Evolutionary conservation across 352 stramenopile species (phyloP).

Genomic region (Pythium brachiatum): DNA sequence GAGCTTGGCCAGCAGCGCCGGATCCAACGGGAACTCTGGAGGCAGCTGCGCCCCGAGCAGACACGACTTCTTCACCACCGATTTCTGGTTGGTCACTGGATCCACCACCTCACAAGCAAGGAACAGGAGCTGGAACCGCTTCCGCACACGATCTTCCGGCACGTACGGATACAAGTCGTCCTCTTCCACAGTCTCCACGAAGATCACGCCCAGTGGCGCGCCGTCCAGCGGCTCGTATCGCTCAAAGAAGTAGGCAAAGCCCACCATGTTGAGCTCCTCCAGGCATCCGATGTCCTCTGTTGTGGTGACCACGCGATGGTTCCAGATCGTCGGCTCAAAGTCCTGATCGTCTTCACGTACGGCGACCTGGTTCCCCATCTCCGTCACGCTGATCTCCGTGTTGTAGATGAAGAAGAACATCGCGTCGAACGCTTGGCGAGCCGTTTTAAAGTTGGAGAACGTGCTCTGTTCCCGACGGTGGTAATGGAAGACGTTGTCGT

Average conservation of each 20-base stretch:
- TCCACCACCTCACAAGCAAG: background rate
- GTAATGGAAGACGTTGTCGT: background rate
- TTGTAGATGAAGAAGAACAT: conserved; percentile 39
- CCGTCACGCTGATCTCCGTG: conserved; percentile 50
- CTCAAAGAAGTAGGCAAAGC: conserved; percentile 27
- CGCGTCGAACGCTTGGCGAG: conserved; percentile 43
- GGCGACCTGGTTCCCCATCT: conserved; percentile 37
- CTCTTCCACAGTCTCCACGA: conserved; percentile 32
- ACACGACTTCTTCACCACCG: conserved; percentile 1
- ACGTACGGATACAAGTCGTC: conserved; percentile 44
- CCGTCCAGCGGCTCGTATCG: conserved; percentile 9
- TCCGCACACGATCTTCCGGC: conserved; percentile 19
- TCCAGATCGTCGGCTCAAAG: conserved; percentile 25
- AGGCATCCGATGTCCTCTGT: conserved; percentile 15
- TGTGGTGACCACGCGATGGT: conserved; percentile 36
- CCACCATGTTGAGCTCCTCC: conserved; percentile 19
- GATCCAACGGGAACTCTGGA: background rate
- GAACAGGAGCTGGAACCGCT: conserved; percentile 18
- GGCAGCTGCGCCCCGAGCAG: background rate
- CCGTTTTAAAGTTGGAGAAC: conserved; percentile 33
- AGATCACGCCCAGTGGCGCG: conserved; percentile 28
- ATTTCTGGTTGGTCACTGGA: background rate
- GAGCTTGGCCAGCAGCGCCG: background rate
- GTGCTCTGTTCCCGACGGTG: conserved; percentile 31
- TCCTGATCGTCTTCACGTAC: conserved; percentile 27